Evolutionary conservation across 306 rosid species (phyloP).

Genomic region (Prunus salicina): DNA sequence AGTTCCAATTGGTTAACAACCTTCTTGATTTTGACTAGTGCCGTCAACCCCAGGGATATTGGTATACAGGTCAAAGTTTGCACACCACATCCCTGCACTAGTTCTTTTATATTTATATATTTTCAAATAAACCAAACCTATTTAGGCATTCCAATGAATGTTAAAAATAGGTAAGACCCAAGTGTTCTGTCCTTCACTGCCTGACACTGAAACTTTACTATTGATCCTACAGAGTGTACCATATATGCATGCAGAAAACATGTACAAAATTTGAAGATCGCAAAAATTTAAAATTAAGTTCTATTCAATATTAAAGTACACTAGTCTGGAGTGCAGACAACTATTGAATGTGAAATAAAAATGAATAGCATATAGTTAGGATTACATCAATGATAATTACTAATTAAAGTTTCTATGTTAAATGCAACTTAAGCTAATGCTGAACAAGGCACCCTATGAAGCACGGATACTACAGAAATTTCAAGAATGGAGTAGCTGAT

Average conservation of each 20-base stretch:
- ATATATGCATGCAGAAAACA: not conserved
- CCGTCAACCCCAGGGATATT: not conserved
- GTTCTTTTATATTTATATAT: not conserved
- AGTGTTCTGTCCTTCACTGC: not conserved
- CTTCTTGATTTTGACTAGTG: not conserved
- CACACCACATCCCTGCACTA: not conserved
- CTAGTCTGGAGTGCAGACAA: not conserved
- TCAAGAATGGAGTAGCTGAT: not conserved
- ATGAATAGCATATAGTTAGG: not conserved
- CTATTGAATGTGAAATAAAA: not conserved
- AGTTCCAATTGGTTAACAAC: not conserved
- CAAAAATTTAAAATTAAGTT: not conserved
- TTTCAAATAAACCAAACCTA: not conserved
- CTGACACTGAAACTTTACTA: too few species aligned
- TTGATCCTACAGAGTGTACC: not conserved
- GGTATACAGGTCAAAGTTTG: not conserved
- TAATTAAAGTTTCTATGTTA: not conserved
- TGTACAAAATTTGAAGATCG: not conserved
- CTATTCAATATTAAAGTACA: not conserved
- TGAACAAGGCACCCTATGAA: not conserved
- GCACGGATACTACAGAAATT: not conserved
- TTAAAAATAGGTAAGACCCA: not conserved
- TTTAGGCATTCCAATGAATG: not conserved
- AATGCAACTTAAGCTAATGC: not conserved
- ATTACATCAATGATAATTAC: not conserved